Percentiles rank a stretch among this genome's conserved stretches.
Evolutionary conservation across 1,139 yeast genomes (phyloP).

Genomic region (Suhomyces bribrorum): DNA sequence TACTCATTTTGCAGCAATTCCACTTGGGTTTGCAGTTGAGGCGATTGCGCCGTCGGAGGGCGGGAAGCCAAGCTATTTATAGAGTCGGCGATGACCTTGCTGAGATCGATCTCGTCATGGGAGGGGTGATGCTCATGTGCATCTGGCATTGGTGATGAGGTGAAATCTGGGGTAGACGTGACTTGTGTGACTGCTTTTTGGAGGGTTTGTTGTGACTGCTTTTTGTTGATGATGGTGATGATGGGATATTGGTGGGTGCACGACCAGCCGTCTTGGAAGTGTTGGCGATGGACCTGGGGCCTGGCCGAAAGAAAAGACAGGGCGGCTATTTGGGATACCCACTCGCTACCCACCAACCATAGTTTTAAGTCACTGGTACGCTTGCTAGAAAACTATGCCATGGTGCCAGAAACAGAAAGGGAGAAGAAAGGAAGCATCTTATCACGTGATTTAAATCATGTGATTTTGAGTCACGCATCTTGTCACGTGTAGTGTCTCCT

Average conservation of each 20-base stretch:
- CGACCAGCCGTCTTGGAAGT: constrained; percentile 1
- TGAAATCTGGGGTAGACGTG: constrained; percentile 6
- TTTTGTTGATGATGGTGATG: constrained; percentile 6
- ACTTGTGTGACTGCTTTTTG: constrained; percentile 17
- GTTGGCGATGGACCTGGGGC: no score
- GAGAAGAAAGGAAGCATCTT: no score
- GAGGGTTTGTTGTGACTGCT: constrained; percentile 10
- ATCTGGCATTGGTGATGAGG: constrained; percentile 4
- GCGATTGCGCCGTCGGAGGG: constrained; percentile 2
- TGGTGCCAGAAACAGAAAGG: no score
- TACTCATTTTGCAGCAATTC: constrained; percentile 14
- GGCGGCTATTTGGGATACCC: no score
- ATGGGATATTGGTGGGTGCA: constrained; percentile 1
- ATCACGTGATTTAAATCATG: no score
- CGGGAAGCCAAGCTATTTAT: constrained; percentile 12
- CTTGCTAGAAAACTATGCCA: no score
- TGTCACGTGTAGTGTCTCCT: no score
- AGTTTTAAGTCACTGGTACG: no score
- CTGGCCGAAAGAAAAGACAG: no score
- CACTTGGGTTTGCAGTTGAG: constrained; percentile 4
- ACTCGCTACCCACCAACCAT: no score
- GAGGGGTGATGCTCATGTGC: constrained; percentile 3
- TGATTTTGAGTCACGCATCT: no score
- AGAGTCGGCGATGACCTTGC: constrained; percentile 16
- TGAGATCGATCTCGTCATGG: constrained; percentile 14